These are phyloP conservation scores for Diddensiella santjacobensis DNA, from an alignment of 805 yeast species.

Conservation along the genomic window DNA sequence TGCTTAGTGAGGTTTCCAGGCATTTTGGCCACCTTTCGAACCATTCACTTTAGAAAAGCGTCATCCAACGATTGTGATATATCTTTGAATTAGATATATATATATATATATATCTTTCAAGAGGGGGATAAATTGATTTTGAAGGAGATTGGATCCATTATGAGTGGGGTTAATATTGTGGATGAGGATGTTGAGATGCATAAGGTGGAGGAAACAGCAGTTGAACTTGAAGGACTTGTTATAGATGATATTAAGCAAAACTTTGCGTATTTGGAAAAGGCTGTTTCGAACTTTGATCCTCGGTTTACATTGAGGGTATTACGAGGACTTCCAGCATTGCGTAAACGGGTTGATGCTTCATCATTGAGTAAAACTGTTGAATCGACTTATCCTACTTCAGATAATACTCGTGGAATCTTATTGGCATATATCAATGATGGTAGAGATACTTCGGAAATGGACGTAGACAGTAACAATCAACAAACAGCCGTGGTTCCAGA, in stretches of 20 bases:
- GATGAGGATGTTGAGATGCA: constrained; percentile 19
- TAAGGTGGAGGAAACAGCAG: constrained; percentile 4
- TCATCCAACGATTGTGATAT: too few species aligned
- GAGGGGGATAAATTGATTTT: too few species aligned
- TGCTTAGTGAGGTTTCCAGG: too few species aligned
- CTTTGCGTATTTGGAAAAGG: constrained; percentile 52
- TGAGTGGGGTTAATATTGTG: constrained; percentile 4
- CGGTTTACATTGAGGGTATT: constrained; percentile 82
- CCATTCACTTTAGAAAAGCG: too few species aligned
- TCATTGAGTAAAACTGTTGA: constrained; percentile 55
- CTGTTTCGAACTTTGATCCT: constrained; percentile 73
- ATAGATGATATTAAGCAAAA: constrained; percentile 33
- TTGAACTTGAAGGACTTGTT: constrained; percentile 12
- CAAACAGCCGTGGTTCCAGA: constrained; percentile 59
- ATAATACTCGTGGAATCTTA: constrained; percentile 37
- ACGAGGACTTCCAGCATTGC: constrained; percentile 72
- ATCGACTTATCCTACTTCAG: constrained; percentile 50
- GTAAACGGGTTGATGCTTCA: constrained; percentile 56
- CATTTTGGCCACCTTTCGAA: too few species aligned
- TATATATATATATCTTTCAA: too few species aligned
- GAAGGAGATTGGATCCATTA: too few species aligned
- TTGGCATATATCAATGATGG: constrained; percentile 25
- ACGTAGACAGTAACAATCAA: constrained; percentile 7
- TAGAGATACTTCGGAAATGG: constrained; percentile 4
- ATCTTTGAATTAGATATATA: too few species aligned